Conservation (phyloP, 371 early-diverging fungal species). For the Parasitella parasitica region DNA sequence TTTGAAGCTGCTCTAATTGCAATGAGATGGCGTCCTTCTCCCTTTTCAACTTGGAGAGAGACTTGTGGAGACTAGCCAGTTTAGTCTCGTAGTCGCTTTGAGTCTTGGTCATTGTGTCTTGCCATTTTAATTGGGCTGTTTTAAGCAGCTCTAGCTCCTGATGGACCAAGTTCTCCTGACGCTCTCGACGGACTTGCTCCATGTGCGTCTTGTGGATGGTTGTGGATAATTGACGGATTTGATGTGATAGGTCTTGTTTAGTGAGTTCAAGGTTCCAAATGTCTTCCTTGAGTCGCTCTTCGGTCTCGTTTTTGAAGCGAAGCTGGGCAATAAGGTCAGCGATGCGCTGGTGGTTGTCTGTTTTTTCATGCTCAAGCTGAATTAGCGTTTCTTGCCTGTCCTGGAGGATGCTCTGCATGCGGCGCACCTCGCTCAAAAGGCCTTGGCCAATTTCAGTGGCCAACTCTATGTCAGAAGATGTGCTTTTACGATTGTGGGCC, state of each 20-base stretch:
- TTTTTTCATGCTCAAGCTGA: slow-evolving; percentile 53
- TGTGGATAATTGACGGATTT: slow-evolving; percentile 48
- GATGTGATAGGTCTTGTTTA: slow-evolving; percentile 39
- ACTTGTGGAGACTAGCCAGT: slow-evolving; percentile 13
- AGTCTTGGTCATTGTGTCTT: slow-evolving; percentile 9
- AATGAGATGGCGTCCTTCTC: slow-evolving; percentile 15
- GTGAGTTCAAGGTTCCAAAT: slow-evolving; percentile 40
- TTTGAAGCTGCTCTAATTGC: slow-evolving; percentile 3
- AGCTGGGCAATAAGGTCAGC: slow-evolving; percentile 54
- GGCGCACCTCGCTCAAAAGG: slow-evolving; percentile 39
- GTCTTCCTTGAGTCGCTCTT: slow-evolving; percentile 42
- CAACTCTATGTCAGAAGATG: slow-evolving; percentile 25
- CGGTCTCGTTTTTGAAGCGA: slow-evolving; percentile 45
- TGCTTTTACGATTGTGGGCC: background rate
- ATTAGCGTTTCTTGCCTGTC: slow-evolving; percentile 55
- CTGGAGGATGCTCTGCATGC: slow-evolving; percentile 41
- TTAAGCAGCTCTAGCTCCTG: slow-evolving; percentile 44
- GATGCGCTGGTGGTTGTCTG: slow-evolving; percentile 54
- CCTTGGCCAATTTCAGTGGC: slow-evolving; percentile 45
- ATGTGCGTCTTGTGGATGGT: slow-evolving; percentile 39
- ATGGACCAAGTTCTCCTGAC: slow-evolving; percentile 41
- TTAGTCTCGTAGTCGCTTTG: slow-evolving; percentile 25
- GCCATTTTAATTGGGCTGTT: slow-evolving; percentile 16
- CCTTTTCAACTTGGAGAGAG: slow-evolving; percentile 11
- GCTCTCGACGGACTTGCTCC: slow-evolving; percentile 51